Base-by-base conservation (phyloP, 768 basidiomycete genomes). In the Tremella yokohamensis region DNA sequence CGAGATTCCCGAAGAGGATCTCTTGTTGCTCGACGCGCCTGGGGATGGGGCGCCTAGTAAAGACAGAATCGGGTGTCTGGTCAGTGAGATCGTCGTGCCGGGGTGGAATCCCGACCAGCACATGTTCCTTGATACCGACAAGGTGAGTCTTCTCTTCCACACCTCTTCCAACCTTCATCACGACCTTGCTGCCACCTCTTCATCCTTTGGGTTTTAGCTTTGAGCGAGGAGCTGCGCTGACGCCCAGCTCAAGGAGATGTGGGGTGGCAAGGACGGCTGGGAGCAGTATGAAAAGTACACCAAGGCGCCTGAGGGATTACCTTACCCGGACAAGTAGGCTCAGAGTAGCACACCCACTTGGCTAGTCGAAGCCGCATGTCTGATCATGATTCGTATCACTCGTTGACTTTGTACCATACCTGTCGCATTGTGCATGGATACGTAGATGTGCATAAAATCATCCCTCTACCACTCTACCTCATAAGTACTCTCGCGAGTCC, bases 1-100 rank as follows among this genome's bases (percentile, higher is more conserved):
- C 40, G 73, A 78, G 48, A 58, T 74, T 24, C 76, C 69, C 2
- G 54, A 64, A 9, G 74, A 77, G 49, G 76, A 74, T 53, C 52
- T 69, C 1, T 25, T 51, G 19, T n/a, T 61, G 8, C 20, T 56
- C 15, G 60, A 61, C 44, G n/a, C 39, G 16, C 42, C 52, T 22
- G 54, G 45, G 18, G 57, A 40, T 77, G 75, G 76, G 74, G 75
- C 55, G 78, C 76, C 2, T 65, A 63, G 40, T 75, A 78, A 49
- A 62, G 68, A 76, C 45, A 56, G 39, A 34, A 75, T 76, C 0
- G 80, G 83, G 3, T 83, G 83, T 61, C 70, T 85, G 54, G 83
- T 85, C 61, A 82, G 80, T 16, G 83, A 84, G 73, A 80, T 84
- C 3, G 83, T 84, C n/a, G 80, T 83, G 11, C 83, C 83, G 0